phyloP scores from a whole-genome alignment of 2,329 filamentous ascomycete genomes.

The Verticillium dahliae region DNA sequence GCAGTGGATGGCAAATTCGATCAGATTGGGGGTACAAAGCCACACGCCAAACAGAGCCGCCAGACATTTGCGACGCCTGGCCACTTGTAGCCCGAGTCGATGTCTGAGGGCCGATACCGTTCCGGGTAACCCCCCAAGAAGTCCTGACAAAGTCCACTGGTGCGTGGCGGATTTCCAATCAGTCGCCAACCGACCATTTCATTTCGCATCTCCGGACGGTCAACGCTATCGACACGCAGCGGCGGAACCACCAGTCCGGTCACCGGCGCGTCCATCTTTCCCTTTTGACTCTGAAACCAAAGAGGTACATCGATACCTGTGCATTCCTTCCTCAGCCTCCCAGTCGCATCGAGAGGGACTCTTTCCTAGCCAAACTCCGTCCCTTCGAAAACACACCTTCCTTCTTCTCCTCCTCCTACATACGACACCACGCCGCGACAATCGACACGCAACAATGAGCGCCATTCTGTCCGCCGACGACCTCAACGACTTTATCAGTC shows the following conservation, averaged over 20 bases:
- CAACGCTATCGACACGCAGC: background rate
- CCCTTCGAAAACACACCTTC: background rate
- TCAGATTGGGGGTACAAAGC: no score
- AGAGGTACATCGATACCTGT: no score
- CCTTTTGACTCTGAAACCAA: background rate
- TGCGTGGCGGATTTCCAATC: slow-evolving; percentile 13
- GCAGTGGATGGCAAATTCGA: no score
- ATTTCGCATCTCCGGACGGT: slow-evolving; percentile 10
- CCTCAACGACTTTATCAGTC: slow-evolving; percentile 97
- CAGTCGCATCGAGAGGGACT: background rate
- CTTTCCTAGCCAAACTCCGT: background rate
- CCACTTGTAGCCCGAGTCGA: no score
- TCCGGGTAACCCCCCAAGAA: background rate
- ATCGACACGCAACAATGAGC: slow-evolving; percentile 60
- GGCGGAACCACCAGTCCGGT: background rate
- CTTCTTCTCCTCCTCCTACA: background rate
- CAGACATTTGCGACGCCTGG: no score
- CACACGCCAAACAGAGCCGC: no score
- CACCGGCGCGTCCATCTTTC: background rate
- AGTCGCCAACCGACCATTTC: background rate
- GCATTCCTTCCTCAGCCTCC: no score
- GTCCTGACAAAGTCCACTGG: slow-evolving; percentile 6
- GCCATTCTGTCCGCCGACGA: slow-evolving; percentile 96
- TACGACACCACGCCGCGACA: background rate
- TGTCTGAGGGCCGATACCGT: background rate